A percentile compares a stretch with the other conserved stretches of the same genome.
Conservation (phyloP, 2,329 filamentous ascomycete species). For the Pseudogymnoascus sp. region DNA sequence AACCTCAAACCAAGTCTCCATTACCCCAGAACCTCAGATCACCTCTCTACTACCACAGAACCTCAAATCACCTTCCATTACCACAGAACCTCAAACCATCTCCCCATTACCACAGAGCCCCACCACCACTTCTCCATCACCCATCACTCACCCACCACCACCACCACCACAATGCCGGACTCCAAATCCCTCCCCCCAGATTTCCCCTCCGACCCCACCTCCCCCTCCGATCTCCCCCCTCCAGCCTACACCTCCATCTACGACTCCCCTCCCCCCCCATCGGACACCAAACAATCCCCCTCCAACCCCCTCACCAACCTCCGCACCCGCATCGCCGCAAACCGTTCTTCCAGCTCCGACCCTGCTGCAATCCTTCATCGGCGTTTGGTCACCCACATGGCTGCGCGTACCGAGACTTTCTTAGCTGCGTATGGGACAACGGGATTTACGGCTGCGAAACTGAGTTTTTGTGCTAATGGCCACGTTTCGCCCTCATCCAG, state of each 20-base stretch:
- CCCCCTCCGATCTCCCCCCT: constrained; percentile 21
- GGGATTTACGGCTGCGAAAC: not conserved
- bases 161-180: constrained; percentile 15
- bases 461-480: not conserved
- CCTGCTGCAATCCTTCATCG: not conserved
- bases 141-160: not conserved
- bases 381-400: not conserved
- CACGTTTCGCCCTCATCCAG: not conserved
- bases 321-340: constrained; percentile 17
- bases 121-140: not conserved
- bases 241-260: not conserved
- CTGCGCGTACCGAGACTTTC: not conserved
- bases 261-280: not conserved
- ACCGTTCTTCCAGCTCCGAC: not conserved
- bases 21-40: not conserved
- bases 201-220: constrained; percentile 15
- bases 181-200: constrained; percentile 8
- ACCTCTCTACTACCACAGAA: not conserved
- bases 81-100: not conserved
- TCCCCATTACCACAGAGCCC: not conserved
- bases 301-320: constrained; percentile 15
- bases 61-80: not conserved
- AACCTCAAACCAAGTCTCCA: not conserved
- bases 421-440: not conserved
- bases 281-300: not conserved